Evolutionary conservation across 2,329 filamentous ascomycete genomes (phyloP), one percentile per base, ranked within the genome.

Genomic region (Metarhizium album): DNA sequence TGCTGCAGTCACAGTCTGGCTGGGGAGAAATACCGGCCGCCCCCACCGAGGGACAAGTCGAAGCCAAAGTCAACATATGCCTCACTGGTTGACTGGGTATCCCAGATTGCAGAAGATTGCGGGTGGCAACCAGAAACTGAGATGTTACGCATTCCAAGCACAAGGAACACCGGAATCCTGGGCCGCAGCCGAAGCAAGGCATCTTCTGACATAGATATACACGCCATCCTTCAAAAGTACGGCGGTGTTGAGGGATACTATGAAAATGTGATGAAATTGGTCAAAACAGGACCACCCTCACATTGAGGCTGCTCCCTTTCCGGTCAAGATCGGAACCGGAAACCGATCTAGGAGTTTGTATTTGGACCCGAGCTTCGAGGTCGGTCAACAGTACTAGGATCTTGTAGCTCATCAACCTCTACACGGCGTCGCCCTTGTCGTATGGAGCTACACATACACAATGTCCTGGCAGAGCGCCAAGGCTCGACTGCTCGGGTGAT

Each of bases 1-100:
- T 98, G 93, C 71, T 98, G 93, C 70, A 95, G 88, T 56, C 90
- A 97, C 69, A 79, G 86, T 52, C 80, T 98, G 2, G 81, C 83
- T 1, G 93, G 93, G 1, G 78, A 80, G 23, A 75, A 70, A 53
- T 93, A 85, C 64, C 82, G 93, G 18, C 85, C 87, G 16, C 75
- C 77, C 8, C 69, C 74, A 8, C 78, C 79, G 2, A 74, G 72
- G 46, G 69, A 74, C 51, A 72, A 71, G 58, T 62, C 64, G 45
- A 75, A 76, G 55, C 61, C 68, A 18, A 74, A 75, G 11, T 94
- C 89, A 3, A 84, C 86, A 24, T 96, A 95, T 65, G 84, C 88
- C 0, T 86, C 86, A 2, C 76, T 98, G 16, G 89, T 91, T 20
- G 80, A 80, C 46, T 96, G 91, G 78, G 82, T 90, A 0, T 73